Evolutionary conservation across 345 rosid genomes (phyloP), one percentile per base, ranked within the genome.

Genomic region (Citrus hindsii): DNA sequence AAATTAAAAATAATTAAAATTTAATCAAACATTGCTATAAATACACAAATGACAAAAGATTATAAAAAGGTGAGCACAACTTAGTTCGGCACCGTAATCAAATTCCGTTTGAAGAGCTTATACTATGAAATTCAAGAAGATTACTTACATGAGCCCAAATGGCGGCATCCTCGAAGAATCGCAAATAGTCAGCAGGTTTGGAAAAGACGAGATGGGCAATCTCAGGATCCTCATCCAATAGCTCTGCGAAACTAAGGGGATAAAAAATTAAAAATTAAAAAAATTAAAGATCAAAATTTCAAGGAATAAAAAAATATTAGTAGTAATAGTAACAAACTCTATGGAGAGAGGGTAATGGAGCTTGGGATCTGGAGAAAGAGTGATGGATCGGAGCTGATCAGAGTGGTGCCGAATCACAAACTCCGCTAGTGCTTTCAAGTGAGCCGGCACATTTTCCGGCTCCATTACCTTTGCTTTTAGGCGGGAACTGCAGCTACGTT

Each of bases 301-400:
- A 1, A 22, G 58, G 19, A 69, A 63, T 40, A 69, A 8, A 63
- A 19, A 48, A 63, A 66, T 4, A 8, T 0, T 60, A 61, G 9
- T 5, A 6, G 9, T 3, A 6, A 27, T 2, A 14, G 59, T 66
- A 55, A n/a, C 67, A 9, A 78, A 94, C 98, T 92, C 92, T 82
- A 92, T 55, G 79, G 62, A 76, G 85, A 95, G 89, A 85, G 97
- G 89, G 77, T 88, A 96, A 77, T 94, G 97, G 75, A 92, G 90
- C 69, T 94, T 90, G 59, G 97, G 88, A 77, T 91, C 95, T n/a
- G 92, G 60, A 76, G 92, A 82, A 74, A 90, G 89, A 67, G 88
- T 79, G 78, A 94, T 88, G 75, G 88, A 82, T 53, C 86, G 91
- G 67, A 96, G 95, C 83, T 89, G 94, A 51, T 86, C 84, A 69